Percentiles rank a stretch among this genome's conserved stretches.
Evolutionary conservation across 805 yeast species (phyloP).

Genomic region (Candida awuae): DNA sequence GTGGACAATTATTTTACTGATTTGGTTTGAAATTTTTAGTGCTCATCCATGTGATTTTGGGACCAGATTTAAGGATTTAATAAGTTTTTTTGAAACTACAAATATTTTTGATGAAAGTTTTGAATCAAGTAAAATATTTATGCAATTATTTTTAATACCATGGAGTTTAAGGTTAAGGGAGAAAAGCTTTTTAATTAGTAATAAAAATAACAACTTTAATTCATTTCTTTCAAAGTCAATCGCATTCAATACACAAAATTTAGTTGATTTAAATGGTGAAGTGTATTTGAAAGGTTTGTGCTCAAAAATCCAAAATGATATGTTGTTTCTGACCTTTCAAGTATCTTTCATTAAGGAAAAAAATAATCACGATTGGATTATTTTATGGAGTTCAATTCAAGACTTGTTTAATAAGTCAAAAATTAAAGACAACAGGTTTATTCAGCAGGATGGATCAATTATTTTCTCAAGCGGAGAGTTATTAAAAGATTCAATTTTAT

Average conservation of each 20-base stretch:
- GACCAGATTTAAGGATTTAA: constrained; percentile 35
- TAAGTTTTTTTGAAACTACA: constrained; percentile 29
- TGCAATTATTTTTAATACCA: constrained; percentile 3
- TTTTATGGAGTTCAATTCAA: constrained; percentile 30
- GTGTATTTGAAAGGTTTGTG: neutral
- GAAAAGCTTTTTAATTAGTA: too few relatives aligned
- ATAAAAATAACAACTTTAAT: neutral
- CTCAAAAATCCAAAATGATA: neutral
- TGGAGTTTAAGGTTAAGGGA: constrained; percentile 7
- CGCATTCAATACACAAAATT: neutral
- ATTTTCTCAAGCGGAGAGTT: constrained; percentile 9
- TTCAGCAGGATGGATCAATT: constrained; percentile 7
- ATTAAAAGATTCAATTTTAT: constrained; percentile 4
- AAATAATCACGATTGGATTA: constrained; percentile 27
- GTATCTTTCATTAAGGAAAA: constrained; percentile 22
- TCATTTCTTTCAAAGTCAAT: too few relatives aligned
- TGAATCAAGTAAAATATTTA: constrained; percentile 1
- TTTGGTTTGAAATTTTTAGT: constrained; percentile 37
- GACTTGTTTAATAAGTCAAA: constrained; percentile 4
- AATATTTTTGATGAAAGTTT: constrained; percentile 18
- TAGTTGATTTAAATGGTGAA: neutral
- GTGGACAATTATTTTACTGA: constrained; percentile 34
- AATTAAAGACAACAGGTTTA: constrained; percentile 2
- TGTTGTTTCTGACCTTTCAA: constrained; percentile 2
- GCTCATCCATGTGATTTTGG: constrained; percentile 27